Percentiles rank a stretch among this genome's conserved stretches.
phyloP scores from a whole-genome alignment of 305 asterid species.

The Ajuga reptans region DNA sequence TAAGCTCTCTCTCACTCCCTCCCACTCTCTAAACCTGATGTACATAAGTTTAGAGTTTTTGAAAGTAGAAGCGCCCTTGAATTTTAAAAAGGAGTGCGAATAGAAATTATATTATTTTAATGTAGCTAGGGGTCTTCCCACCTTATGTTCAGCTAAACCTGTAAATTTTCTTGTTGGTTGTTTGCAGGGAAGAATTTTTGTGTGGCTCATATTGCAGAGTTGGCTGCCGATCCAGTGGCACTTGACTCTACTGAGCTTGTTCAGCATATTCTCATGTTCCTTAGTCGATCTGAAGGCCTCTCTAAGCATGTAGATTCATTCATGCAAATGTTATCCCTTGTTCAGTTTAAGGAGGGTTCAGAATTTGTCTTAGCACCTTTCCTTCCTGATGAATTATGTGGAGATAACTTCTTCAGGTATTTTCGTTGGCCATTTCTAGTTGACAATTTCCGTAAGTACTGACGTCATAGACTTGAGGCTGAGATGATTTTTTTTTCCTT shows the following conservation, averaged over 20 bases:
- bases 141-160: slow-evolving; percentile 16
- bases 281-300: slow-evolving; percentile 77
- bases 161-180: slow-evolving; percentile 3
- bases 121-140: background rate
- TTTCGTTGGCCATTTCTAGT: background rate
- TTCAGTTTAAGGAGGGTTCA: slow-evolving; percentile 55
- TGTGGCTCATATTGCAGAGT: slow-evolving; percentile 65
- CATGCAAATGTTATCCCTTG: slow-evolving; percentile 76
- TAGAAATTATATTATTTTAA: background rate
- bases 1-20: slow-evolving; percentile 31
- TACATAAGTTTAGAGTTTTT: background rate
- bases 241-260: slow-evolving; percentile 56
- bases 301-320: slow-evolving; percentile 74
- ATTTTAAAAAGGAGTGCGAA: background rate
- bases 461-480: background rate
- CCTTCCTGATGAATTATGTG: slow-evolving; percentile 55
- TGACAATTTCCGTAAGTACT: background rate
- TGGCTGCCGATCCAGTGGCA: slow-evolving; percentile 45
- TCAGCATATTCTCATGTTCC: slow-evolving; percentile 64
- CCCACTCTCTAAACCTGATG: background rate
- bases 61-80: slow-evolving; percentile 2
- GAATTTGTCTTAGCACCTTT: slow-evolving; percentile 66
- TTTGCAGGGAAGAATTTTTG: slow-evolving; percentile 82
- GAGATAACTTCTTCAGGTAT: slow-evolving; percentile 67
- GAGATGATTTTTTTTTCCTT: background rate